Conservation (phyloP, 306 rosid species). For the Lathyrus aphaca region DNA sequence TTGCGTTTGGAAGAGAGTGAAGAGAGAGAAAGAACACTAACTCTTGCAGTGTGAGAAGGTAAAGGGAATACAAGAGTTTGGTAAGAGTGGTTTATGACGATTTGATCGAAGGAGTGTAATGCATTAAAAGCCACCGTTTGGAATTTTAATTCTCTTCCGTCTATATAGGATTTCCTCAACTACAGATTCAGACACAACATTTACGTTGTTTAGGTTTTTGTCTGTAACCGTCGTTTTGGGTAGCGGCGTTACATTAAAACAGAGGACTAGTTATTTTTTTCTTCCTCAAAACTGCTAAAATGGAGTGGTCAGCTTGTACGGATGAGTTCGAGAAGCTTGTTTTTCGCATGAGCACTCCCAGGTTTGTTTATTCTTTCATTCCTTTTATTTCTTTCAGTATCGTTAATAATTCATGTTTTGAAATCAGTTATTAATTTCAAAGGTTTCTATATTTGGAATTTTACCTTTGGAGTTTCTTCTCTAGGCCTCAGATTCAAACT, state of each 20-base stretch:
- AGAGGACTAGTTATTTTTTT: background rate
- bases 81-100: slow-evolving; percentile 55
- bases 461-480: slow-evolving; percentile 26
- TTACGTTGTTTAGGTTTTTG: background rate
- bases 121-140: slow-evolving; percentile 52
- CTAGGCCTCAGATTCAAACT: slow-evolving; percentile 10
- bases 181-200: background rate
- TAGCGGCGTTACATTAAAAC: background rate
- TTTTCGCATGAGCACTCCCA: slow-evolving; percentile 83
- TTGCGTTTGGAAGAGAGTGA: slow-evolving; percentile 42
- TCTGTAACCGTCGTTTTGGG: slow-evolving; percentile 14
- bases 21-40: slow-evolving; percentile 2
- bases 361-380: slow-evolving; percentile 50
- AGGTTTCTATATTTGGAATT: slow-evolving; percentile 6
- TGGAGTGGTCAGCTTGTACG: slow-evolving; percentile 74
- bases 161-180: slow-evolving; percentile 16
- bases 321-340: slow-evolving; percentile 86
- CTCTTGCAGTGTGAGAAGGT: slow-evolving; percentile 23
- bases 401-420: background rate
- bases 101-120: slow-evolving; percentile 44
- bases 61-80: slow-evolving; percentile 40
- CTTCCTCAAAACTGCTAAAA: background rate
- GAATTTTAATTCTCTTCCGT: slow-evolving; percentile 30
- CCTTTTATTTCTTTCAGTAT: background rate
- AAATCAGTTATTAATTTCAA: slow-evolving; percentile 6